These are phyloP conservation scores for Nemania sp. DNA, from an alignment of 2,329 filamentous ascomycete genomes.

Conservation along the genomic window DNA sequence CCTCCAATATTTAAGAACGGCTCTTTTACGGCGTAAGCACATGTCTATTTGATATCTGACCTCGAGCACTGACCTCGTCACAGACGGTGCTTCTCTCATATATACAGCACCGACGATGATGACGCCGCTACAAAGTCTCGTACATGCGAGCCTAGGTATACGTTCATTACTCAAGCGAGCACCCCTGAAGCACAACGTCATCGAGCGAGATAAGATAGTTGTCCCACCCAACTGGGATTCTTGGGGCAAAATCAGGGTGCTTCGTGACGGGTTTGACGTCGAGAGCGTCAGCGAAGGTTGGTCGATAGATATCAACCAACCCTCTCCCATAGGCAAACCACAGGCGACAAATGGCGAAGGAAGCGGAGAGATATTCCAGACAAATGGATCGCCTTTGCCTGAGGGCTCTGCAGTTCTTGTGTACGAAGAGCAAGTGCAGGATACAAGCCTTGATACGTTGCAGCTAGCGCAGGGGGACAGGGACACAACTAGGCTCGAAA, in stretches of 20 bases:
- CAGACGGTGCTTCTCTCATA: conserved; percentile 82
- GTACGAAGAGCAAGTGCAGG: conserved; percentile 80
- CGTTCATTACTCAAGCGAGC: conserved; percentile 80
- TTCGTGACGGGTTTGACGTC: conserved; percentile 90
- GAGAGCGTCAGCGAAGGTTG: conserved; percentile 84
- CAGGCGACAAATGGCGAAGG: conserved; percentile 34
- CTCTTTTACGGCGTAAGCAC: conserved; percentile 78
- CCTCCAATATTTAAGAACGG: conserved; percentile 87
- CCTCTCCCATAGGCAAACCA: conserved; percentile 45
- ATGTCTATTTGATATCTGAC: neutral
- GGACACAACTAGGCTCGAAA: conserved; percentile 57
- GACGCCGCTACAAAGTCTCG: conserved; percentile 76
- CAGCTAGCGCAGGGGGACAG: conserved; percentile 56
- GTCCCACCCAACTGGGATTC: conserved; percentile 98
- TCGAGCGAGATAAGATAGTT: conserved; percentile 91
- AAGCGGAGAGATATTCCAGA: conserved; percentile 36
- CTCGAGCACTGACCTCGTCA: neutral
- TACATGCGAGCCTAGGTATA: conserved; percentile 86
- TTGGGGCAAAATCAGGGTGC: conserved; percentile 93
- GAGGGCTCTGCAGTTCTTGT: conserved; percentile 69
- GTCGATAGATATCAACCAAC: conserved; percentile 78
- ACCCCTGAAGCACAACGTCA: conserved; percentile 85
- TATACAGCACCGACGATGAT: conserved; percentile 79
- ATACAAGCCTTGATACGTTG: conserved; percentile 68
- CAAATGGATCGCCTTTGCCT: conserved; percentile 43